These are phyloP conservation scores for Loxodes magnus DNA, from an alignment of 73 alveolate genomes.

Conservation along the genomic window DNA sequence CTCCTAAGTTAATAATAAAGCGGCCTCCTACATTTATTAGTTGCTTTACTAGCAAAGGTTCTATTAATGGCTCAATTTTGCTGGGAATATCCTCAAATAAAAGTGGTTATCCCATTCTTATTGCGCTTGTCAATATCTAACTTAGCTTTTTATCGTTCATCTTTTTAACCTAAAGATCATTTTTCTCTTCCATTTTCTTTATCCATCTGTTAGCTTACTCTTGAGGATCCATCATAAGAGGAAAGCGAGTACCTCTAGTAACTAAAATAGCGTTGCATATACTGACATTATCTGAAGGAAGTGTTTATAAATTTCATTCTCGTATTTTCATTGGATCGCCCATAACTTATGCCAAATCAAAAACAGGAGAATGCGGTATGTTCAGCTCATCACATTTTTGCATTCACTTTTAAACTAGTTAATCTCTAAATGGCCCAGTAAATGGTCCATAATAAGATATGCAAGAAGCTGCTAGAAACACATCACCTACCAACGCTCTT, in stretches of 20 bases:
- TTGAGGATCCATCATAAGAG: constrained; percentile 99
- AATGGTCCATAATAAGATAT: constrained; percentile 98
- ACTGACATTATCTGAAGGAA: constrained; percentile 93
- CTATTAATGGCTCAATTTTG: constrained; percentile 92
- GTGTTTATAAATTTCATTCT: constrained; percentile 88
- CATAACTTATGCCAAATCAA: constrained; percentile 68
- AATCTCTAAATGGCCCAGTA: constrained; percentile 79
- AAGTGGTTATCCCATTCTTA: constrained; percentile 80
- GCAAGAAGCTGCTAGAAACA: constrained; percentile 85
- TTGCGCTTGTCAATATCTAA: constrained; percentile 8
- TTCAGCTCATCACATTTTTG: constrained; percentile 23
- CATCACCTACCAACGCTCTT: constrained; percentile 81
- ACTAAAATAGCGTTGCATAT: constrained; percentile 93
- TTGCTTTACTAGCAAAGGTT: constrained; percentile 86
- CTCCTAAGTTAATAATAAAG: constrained; percentile 65
- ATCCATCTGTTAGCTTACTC: constrained; percentile 98
- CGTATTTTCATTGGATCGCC: constrained; percentile 94
- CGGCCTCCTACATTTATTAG: constrained; percentile 44
- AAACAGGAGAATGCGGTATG: constrained; percentile 35
- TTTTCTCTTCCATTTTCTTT: constrained; percentile 79
- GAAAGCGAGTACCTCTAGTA: constrained; percentile 94
- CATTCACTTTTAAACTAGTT: constrained; percentile 63
- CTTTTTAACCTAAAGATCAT: constrained; percentile 39
- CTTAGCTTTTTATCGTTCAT: not conserved
- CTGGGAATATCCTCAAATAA: constrained; percentile 91